These are phyloP conservation scores for Cladobotryum protrusum DNA, from an alignment of 2,329 filamentous ascomycete species.

Conservation along the genomic window DNA sequence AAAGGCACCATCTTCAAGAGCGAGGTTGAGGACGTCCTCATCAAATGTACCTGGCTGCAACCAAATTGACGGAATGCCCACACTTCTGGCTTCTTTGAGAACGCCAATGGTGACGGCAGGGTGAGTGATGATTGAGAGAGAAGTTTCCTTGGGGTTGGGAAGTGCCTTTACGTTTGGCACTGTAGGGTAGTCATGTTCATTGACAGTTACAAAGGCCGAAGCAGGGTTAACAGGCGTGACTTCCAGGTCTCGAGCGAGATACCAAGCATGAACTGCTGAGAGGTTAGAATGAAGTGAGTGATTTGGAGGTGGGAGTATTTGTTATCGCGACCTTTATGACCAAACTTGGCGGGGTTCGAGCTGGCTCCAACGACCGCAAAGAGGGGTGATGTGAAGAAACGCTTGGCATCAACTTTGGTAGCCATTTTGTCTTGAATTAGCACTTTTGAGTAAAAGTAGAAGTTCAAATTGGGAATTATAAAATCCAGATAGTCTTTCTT, in stretches of 20 bases:
- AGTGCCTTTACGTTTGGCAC: constrained; percentile 61
- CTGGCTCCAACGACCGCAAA: constrained; percentile 91
- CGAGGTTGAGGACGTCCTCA: constrained; percentile 65
- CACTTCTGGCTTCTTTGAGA: constrained; percentile 67
- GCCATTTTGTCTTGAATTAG: constrained; percentile 19
- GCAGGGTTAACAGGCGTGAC: constrained; percentile 81
- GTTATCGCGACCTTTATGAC: constrained; percentile 65
- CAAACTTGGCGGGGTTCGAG: constrained; percentile 77
- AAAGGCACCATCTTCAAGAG: constrained; percentile 55
- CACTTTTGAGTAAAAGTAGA: not conserved
- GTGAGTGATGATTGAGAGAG: constrained; percentile 81
- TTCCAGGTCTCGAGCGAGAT: constrained; percentile 66
- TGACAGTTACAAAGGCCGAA: constrained; percentile 56
- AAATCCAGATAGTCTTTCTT: not conserved
- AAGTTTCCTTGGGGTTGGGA: constrained; percentile 60
- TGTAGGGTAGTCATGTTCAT: constrained; percentile 52
- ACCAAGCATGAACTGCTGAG: constrained; percentile 77
- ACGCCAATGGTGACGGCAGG: constrained; percentile 69
- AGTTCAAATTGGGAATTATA: not conserved
- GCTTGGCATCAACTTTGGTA: constrained; percentile 65
- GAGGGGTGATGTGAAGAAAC: constrained; percentile 71
- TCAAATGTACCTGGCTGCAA: constrained; percentile 88
- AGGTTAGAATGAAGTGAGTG: not conserved
- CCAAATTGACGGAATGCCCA: constrained; percentile 73
- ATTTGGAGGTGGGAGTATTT: not conserved